Evolutionary conservation across 331 rosid genomes (phyloP).

Genomic region (Quercus lobata): DNA sequence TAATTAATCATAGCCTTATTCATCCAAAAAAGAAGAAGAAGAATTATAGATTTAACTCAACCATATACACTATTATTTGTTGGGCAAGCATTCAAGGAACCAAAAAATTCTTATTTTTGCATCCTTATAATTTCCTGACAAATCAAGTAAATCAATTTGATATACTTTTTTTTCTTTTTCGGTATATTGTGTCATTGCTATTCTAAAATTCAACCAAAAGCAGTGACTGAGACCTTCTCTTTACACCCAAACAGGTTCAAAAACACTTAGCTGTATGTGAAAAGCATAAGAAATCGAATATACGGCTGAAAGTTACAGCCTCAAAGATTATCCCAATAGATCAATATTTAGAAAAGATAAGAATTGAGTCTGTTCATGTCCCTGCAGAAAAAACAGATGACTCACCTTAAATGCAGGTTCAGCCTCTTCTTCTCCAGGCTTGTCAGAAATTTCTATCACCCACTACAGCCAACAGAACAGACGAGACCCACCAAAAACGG

Average conservation of each 20-base stretch:
- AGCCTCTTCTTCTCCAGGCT: slow-evolving; percentile 82
- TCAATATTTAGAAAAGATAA: not conserved
- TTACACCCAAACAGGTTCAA: not conserved
- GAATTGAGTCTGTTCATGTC: not conserved
- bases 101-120: not conserved
- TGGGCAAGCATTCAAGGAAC: not conserved
- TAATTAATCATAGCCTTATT: not conserved
- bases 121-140: not conserved
- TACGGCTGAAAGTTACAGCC: not conserved
- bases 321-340: not conserved
- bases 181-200: not conserved
- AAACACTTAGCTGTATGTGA: not conserved
- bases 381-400: slow-evolving; percentile 10
- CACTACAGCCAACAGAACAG: slow-evolving; percentile 46
- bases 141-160: not conserved
- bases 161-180: not conserved
- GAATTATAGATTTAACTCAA: not conserved
- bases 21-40: not conserved
- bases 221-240: not conserved
- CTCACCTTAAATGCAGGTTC: slow-evolving; percentile 96
- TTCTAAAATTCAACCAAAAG: not conserved
- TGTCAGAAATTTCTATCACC: slow-evolving; percentile 98
- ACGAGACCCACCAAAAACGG: slow-evolving; percentile 9
- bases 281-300: not conserved
- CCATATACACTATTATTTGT: not conserved